Percentiles rank a stretch among this genome's conserved stretches.
phyloP scores from a whole-genome alignment of 176 grass and related monocot genomes.

The Aegilops bicornis region DNA sequence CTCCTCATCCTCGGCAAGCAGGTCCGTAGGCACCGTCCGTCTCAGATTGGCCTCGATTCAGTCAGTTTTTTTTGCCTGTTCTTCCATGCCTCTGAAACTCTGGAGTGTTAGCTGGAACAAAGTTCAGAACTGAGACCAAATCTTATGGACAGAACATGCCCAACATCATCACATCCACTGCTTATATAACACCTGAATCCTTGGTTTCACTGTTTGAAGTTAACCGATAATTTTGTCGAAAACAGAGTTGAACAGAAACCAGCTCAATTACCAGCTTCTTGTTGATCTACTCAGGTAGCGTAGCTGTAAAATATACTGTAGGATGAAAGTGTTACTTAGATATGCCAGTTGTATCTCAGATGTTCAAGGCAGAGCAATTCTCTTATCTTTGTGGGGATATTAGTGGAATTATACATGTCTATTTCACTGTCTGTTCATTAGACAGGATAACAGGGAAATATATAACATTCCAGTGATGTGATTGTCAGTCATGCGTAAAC shows the following conservation, averaged over 20 bases:
- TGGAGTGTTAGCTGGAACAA: neutral
- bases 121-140: neutral
- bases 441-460: neutral
- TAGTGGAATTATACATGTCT: neutral
- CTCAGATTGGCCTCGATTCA: neutral
- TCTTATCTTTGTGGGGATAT: neutral
- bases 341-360: neutral
- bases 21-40: too few relatives aligned
- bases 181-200: neutral
- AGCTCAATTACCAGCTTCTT: neutral
- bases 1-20: conserved; percentile 91
- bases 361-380: neutral
- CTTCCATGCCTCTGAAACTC: neutral
- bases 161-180: neutral
- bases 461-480: neutral
- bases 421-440: too few relatives aligned
- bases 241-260: neutral
- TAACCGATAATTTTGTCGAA: neutral
- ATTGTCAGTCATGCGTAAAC: neutral
- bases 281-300: neutral
- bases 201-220: neutral
- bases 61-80: neutral
- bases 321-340: neutral
- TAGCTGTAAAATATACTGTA: neutral
- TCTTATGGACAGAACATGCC: neutral